These are phyloP conservation scores for Gaultheria prostrata DNA, from an alignment of 148 eudicot species.

Conservation along the genomic window DNA sequence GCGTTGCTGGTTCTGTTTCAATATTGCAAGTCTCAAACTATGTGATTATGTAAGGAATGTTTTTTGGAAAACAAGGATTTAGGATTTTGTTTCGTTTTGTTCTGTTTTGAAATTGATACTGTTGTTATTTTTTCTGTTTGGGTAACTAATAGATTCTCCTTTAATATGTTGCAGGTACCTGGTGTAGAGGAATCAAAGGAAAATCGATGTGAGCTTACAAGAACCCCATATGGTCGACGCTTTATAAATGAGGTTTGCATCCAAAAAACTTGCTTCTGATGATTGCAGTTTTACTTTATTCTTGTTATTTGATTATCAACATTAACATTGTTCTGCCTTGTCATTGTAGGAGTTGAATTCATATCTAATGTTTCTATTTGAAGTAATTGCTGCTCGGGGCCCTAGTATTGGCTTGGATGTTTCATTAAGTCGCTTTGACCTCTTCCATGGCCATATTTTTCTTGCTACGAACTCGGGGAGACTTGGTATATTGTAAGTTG, in stretches of 20 bases:
- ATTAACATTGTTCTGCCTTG: conserved; percentile 1
- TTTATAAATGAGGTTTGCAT: conserved; percentile 80
- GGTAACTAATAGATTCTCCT: background rate
- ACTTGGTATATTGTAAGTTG: conserved; percentile 93
- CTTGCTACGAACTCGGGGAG: conserved; percentile 76
- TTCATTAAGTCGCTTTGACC: conserved; percentile 78
- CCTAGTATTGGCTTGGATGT: conserved; percentile 82
- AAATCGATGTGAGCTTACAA: conserved; percentile 74
- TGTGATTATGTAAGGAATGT: background rate
- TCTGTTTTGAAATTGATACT: background rate
- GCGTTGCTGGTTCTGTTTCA: background rate
- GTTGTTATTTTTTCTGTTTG: background rate
- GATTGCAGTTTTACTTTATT: background rate
- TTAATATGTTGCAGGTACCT: conserved; percentile 63
- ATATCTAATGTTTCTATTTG: conserved; percentile 71
- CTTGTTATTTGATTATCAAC: background rate
- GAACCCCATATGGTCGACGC: conserved; percentile 87
- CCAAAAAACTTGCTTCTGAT: background rate
- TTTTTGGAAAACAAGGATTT: too few species aligned
- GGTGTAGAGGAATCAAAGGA: conserved; percentile 80
- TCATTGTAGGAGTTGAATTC: conserved; percentile 76
- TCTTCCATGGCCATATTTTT: conserved; percentile 94
- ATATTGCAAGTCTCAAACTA: background rate
- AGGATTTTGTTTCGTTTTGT: background rate
- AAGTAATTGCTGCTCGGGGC: conserved; percentile 73